phyloP scores from a whole-genome alignment of 306 rosid genomes.

The Pterocarpus santalinus region DNA sequence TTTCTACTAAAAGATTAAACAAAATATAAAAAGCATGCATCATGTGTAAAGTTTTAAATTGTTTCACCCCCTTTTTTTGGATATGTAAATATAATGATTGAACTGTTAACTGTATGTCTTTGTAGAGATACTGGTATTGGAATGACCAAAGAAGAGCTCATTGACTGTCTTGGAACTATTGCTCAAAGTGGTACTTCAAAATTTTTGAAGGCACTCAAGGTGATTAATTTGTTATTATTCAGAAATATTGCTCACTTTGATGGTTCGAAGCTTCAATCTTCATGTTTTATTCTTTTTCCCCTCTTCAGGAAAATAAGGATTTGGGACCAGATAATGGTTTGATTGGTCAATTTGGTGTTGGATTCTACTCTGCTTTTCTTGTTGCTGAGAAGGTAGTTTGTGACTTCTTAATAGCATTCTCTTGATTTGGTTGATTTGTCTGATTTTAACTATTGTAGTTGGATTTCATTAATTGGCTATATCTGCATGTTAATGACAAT shows the following conservation, averaged over 20 bases:
- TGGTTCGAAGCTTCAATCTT: constrained; percentile 23
- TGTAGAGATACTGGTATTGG: constrained; percentile 95
- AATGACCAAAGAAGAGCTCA: constrained; percentile 90
- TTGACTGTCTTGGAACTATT: constrained; percentile 98
- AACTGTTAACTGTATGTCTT: constrained; percentile 13
- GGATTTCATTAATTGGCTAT: constrained; percentile 43
- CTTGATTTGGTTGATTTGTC: neutral
- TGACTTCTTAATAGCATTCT: neutral
- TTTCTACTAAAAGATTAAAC: neutral
- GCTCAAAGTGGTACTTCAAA: constrained; percentile 99
- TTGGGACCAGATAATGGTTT: constrained; percentile 87
- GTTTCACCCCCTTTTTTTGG: neutral
- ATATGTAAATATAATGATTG: constrained; percentile 12
- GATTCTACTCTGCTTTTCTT: constrained; percentile 97
- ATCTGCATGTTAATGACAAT: constrained; percentile 42
- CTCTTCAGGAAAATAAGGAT: constrained; percentile 84
- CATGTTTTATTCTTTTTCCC: neutral
- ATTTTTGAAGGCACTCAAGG: constrained; percentile 94
- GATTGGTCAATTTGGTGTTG: constrained; percentile 99
- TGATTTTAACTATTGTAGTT: neutral
- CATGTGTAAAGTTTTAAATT: too few species aligned
- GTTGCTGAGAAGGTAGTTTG: constrained; percentile 88
- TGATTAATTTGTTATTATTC: constrained; percentile 25
- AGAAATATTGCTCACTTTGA: neutral
- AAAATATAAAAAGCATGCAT: too few species aligned